Conservation (phyloP, 768 basidiomycete species). For the Tricholoma flavovirens region DNA sequence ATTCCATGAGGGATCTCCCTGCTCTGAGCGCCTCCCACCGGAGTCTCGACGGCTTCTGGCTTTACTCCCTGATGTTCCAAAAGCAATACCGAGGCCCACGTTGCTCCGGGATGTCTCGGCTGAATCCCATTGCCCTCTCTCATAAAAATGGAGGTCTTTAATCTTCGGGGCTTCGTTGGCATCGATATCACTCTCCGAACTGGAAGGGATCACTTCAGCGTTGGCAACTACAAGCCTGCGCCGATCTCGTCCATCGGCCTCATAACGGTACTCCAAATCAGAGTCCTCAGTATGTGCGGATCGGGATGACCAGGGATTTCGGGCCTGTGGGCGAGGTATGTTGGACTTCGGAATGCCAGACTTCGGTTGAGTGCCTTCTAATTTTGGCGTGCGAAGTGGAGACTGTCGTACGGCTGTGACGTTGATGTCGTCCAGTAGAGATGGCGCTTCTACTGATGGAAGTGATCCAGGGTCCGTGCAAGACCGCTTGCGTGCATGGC, state of each 20-base stretch:
- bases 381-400: not conserved
- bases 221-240: conserved; percentile 43
- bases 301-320: conserved; percentile 16
- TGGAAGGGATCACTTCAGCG: conserved; percentile 35
- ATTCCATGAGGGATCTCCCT: not conserved
- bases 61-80: not conserved
- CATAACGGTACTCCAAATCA: conserved; percentile 37
- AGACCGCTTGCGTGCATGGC: conserved; percentile 23
- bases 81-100: conserved; percentile 9
- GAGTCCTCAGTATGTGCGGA: conserved; percentile 33
- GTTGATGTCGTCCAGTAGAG: not conserved
- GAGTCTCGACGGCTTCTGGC: not conserved
- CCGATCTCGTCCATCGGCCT: conserved; percentile 29
- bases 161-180: conserved; percentile 1
- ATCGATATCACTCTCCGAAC: conserved; percentile 34
- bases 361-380: not conserved
- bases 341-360: conserved; percentile 14
- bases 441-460: not conserved
- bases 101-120: not conserved
- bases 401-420: not conserved
- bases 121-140: not conserved
- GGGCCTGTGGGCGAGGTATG: conserved; percentile 30
- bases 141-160: not conserved
- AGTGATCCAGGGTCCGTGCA: conserved; percentile 29
- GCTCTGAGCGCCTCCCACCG: not conserved